These are phyloP conservation scores for Didymella pomorum DNA, from an alignment of 2,329 filamentous ascomycete species.

Conservation along the genomic window DNA sequence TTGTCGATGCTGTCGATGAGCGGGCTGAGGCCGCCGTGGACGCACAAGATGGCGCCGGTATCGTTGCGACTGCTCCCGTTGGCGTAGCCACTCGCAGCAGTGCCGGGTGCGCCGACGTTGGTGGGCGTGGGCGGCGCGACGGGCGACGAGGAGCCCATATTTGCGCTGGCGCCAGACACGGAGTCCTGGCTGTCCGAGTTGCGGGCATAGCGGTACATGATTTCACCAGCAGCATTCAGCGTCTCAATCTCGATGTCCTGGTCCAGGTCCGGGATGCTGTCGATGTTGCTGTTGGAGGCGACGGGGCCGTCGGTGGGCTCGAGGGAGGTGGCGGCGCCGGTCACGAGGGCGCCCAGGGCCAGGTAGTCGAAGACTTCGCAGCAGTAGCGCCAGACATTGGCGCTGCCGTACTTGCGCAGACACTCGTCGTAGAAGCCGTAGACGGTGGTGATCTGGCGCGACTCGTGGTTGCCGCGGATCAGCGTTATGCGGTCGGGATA, in stretches of 20 bases:
- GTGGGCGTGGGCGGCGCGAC: slow-evolving; percentile 52
- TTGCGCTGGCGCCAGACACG: slow-evolving; percentile 41
- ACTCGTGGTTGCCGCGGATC: slow-evolving; percentile 95
- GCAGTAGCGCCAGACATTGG: slow-evolving; percentile 93
- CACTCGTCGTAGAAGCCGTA: slow-evolving; percentile 99
- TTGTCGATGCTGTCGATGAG: slow-evolving; percentile 94
- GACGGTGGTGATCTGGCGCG: slow-evolving; percentile 93
- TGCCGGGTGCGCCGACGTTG: slow-evolving; percentile 77
- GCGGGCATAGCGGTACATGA: slow-evolving; percentile 76
- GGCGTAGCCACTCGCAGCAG: slow-evolving; percentile 76
- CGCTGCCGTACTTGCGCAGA: slow-evolving; percentile 91
- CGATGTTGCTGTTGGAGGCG: slow-evolving; percentile 60
- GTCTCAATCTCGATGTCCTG: slow-evolving; percentile 92
- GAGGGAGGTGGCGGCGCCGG: slow-evolving; percentile 77
- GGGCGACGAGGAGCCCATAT: slow-evolving; percentile 47
- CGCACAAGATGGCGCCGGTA: slow-evolving; percentile 79
- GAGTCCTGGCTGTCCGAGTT: slow-evolving; percentile 50
- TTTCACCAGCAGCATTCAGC: slow-evolving; percentile 80
- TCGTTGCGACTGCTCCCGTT: slow-evolving; percentile 63
- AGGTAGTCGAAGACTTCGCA: slow-evolving; percentile 99
- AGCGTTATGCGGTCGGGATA: slow-evolving; percentile 97
- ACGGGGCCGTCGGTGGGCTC: slow-evolving; percentile 66
- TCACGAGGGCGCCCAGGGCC: slow-evolving; percentile 84
- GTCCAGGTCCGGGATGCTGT: slow-evolving; percentile 61
- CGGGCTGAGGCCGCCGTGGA: slow-evolving; percentile 91